These are phyloP conservation scores for Herpotrichia juniperi DNA, from an alignment of 2,329 filamentous ascomycete genomes.

Conservation along the genomic window DNA sequence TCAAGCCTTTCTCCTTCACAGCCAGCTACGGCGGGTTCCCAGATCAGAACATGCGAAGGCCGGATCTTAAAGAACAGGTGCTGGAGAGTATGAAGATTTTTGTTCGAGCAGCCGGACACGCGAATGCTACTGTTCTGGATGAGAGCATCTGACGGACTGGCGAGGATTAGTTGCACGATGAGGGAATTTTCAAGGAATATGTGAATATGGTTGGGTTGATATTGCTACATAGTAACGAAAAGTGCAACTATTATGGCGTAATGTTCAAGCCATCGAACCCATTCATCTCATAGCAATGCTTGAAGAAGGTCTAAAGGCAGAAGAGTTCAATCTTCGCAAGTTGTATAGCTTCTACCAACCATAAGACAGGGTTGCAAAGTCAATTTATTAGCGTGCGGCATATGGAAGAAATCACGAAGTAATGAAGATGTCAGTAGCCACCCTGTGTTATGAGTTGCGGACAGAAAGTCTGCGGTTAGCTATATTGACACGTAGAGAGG, in stretches of 20 bases:
- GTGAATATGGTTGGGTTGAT: not conserved
- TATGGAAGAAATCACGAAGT: no score
- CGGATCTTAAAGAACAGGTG: slow-evolving; percentile 66
- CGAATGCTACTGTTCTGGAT: slow-evolving; percentile 46
- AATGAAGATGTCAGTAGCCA: no score
- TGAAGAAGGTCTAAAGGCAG: no score
- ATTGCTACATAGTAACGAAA: no score
- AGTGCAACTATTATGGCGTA: no score
- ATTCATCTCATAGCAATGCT: no score
- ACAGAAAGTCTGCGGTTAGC: not conserved
- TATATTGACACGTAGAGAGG: not conserved
- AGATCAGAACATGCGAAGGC: slow-evolving; percentile 64
- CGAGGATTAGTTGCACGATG: not conserved
- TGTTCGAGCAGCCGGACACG: slow-evolving; percentile 58
- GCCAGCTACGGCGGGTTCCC: slow-evolving; percentile 72
- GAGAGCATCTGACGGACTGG: slow-evolving; percentile 26
- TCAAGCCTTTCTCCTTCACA: slow-evolving; percentile 67
- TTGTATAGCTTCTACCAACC: no score
- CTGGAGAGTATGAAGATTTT: slow-evolving; percentile 81
- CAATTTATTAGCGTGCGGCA: no score
- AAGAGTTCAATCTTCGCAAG: no score
- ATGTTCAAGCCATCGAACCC: no score
- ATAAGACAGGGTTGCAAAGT: no score
- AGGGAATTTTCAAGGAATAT: not conserved
- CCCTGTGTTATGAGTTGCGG: not conserved